phyloP scores from a whole-genome alignment of 768 basidiomycete species.

The Mycena pura region DNA sequence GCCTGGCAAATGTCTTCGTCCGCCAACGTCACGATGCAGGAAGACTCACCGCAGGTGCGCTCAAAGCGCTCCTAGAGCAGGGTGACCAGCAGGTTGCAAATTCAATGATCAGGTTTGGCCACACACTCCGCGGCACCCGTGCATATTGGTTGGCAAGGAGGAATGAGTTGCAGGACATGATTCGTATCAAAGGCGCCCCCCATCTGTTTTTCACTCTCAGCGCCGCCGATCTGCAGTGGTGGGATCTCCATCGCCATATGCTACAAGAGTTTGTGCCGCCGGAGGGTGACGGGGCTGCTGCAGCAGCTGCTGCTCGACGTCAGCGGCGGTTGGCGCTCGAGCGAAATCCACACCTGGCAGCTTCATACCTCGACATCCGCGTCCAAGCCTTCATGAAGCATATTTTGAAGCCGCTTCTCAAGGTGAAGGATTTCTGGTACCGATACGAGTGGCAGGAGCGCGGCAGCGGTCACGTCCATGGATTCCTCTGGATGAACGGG shows the following conservation, averaged over 20 bases:
- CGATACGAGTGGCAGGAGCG: conserved; percentile 30
- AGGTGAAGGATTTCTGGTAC: conserved; percentile 31
- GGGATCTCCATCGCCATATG: conserved; percentile 28
- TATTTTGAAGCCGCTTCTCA: conserved; percentile 17
- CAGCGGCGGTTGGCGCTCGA: conserved; percentile 26
- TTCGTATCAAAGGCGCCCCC: conserved; percentile 3
- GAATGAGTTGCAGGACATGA: conserved; percentile 7
- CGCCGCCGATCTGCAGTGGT: conserved; percentile 20
- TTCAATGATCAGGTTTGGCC: conserved; percentile 15
- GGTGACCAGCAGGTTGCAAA: conserved; percentile 7
- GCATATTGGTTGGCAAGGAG: conserved; percentile 17
- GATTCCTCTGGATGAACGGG: conserved; percentile 33
- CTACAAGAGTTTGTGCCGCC: conserved; percentile 13
- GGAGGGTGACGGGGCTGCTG: conserved; percentile 18
- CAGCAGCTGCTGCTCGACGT: too few relatives aligned
- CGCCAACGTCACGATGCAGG: conserved; percentile 13
- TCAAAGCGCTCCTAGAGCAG: conserved; percentile 1
- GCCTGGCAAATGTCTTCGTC: conserved; percentile 9
- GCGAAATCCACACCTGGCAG: conserved; percentile 33
- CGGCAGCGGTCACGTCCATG: conserved; percentile 32
- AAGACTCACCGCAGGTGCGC: conserved; percentile 4
- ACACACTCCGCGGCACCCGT: conserved; percentile 8
- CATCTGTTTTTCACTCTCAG: conserved; percentile 21
- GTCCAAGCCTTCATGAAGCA: conserved; percentile 28
- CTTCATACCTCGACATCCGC: conserved; percentile 29